Base-by-base conservation (phyloP, 164 flowering plant genomes). In the Umbellularia californica region DNA sequence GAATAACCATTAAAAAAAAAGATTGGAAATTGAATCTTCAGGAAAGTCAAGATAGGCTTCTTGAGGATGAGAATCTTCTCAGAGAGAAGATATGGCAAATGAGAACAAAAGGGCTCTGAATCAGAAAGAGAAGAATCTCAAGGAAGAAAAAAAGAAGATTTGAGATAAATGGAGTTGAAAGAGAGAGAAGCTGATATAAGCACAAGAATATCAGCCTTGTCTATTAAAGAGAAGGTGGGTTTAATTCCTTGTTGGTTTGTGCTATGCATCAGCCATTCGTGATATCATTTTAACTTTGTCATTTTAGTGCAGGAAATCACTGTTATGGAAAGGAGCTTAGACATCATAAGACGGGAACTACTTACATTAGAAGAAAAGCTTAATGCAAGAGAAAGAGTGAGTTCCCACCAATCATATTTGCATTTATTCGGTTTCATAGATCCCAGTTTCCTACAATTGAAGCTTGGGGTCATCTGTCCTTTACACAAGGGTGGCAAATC, bases 341-440 rank as follows among this genome's bases (percentile, higher is more conserved):
- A 85, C 81, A 66, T 24, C 33, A 91, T 86, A 76, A 86, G 89
- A 80, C 85, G 77, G 75, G 90, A 88, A 71, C 35, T 94, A 27
- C 77, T 41, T 73, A 85, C 68, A 27, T 70, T 87, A 74, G 88
- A 93, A 75, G 88, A 91, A 76, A 90, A 84, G 79, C 92, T 96
- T 55, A 78, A 66, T 78, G 81, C 81, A 28, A 86, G 88, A 79
- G 98, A 94, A 88, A 89, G 80, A 69, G 99, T 92, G 79, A 86
- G 92, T 83, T 10, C 23, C 50, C 14, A 23, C 52, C n/a, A 55
- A 71, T 58, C 27, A 10, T 33, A 66, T 19, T 66, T 66, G 35
- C 15, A 30, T 27, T 27, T 27, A 27, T 27, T 27, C 28, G 27
- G 69, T 5, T 66, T 66, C 27, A 14, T 30, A 24, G 27, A 24